A percentile compares a stretch with the other conserved stretches of the same genome.
These are phyloP conservation scores for Suillus hirtellus DNA, from an alignment of 768 basidiomycete species.

Conservation along the genomic window DNA sequence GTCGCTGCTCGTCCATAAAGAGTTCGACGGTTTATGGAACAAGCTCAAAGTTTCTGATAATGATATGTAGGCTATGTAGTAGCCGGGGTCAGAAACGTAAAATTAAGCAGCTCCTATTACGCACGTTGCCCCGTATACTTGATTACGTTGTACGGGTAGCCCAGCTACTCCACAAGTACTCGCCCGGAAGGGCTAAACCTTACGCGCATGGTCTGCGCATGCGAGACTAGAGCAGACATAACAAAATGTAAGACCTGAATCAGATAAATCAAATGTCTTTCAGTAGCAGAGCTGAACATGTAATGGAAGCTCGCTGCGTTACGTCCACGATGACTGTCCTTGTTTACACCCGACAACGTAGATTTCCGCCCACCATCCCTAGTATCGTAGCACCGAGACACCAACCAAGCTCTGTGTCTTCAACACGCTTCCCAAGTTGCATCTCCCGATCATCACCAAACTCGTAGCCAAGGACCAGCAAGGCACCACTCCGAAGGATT, in stretches of 20 bases:
- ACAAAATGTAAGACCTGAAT: neutral
- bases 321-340: neutral
- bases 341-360: slow-evolving; percentile 49
- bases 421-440: slow-evolving; percentile 82
- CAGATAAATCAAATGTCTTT: neutral
- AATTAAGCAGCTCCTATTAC: too few relatives aligned
- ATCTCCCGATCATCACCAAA: slow-evolving; percentile 69
- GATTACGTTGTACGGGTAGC: neutral
- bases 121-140: too few relatives aligned
- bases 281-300: neutral
- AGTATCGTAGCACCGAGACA: slow-evolving; percentile 77
- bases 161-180: neutral
- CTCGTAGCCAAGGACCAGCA: slow-evolving; percentile 90
- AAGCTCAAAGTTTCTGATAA: too few relatives aligned
- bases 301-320: too few relatives aligned
- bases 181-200: neutral
- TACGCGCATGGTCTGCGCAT: neutral
- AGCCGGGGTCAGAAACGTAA: too few relatives aligned
- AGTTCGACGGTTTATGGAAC: too few relatives aligned
- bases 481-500: slow-evolving; percentile 83
- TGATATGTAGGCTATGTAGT: too few relatives aligned
- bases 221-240: neutral
- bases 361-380: slow-evolving; percentile 63
- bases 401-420: slow-evolving; percentile 95
- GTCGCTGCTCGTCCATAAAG: too few relatives aligned